Conservation (phyloP, 2,329 filamentous ascomycete genomes). For the Colletotrichum sp. region DNA sequence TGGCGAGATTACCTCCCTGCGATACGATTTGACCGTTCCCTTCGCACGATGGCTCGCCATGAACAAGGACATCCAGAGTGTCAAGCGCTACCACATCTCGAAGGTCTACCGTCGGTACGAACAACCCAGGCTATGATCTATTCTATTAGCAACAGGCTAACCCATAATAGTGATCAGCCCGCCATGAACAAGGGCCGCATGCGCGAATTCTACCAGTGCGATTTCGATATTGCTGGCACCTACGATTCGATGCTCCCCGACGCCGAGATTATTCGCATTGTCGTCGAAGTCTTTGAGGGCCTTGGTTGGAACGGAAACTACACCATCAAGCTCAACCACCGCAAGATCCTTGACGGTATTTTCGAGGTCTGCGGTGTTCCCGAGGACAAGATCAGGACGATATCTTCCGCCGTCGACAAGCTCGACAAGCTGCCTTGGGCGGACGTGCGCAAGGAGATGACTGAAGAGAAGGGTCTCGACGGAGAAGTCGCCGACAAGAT, state of each 20-base stretch:
- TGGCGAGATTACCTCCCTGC: conserved; percentile 77
- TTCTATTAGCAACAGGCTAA: conserved; percentile 29
- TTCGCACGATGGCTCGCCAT: conserved; percentile 93
- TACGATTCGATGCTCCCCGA: conserved; percentile 94
- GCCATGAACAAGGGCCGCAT: conserved; percentile 91
- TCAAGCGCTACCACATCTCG: conserved; percentile 95
- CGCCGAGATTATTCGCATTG: conserved; percentile 85
- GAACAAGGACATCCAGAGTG: conserved; percentile 81
- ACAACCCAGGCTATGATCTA: not conserved
- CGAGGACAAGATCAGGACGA: conserved; percentile 83
- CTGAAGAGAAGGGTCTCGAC: conserved; percentile 85
- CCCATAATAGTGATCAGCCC: conserved; percentile 66
- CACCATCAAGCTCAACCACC: conserved; percentile 93
- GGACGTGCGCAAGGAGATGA: conserved; percentile 92
- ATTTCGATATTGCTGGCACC: conserved; percentile 89
- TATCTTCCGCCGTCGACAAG: conserved; percentile 94
- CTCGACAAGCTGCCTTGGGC: conserved; percentile 91
- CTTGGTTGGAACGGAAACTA: conserved; percentile 77
- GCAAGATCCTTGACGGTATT: conserved; percentile 90
- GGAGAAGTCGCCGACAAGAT: conserved; percentile 83
- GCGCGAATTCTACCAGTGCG: conserved; percentile 97
- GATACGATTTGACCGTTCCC: conserved; percentile 88
- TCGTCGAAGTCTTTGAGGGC: conserved; percentile 83
- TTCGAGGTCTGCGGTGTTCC: conserved; percentile 93
- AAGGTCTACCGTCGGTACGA: conserved; percentile 66